A percentile compares a stretch with the other conserved stretches of the same genome.
Evolutionary conservation across 228 moss, liverwort and hornwort species (phyloP).

Genomic region (Sphagnum magellanicum): DNA sequence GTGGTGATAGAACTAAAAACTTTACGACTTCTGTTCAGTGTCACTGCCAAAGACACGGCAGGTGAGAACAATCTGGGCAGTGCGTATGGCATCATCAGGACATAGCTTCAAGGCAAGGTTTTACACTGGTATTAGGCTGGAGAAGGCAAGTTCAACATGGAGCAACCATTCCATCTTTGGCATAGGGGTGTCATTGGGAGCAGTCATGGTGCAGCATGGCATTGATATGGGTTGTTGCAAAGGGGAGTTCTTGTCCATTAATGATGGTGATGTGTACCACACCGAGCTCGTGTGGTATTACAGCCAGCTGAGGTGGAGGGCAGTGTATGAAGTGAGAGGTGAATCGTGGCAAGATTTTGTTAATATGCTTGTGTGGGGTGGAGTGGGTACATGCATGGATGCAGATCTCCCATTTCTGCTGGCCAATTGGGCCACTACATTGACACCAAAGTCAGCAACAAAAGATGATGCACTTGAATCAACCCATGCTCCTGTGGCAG

Average conservation of each 20-base stretch:
- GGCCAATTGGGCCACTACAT: conserved; percentile 54
- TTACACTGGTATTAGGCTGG: conserved; percentile 70
- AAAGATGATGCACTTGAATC: neutral
- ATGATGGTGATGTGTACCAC: conserved; percentile 66
- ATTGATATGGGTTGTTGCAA: conserved; percentile 59
- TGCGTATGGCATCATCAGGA: conserved; percentile 67
- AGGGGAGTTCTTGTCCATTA: conserved; percentile 89
- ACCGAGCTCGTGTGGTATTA: conserved; percentile 77
- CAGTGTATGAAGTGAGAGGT: conserved; percentile 59
- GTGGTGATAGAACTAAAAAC: conserved; percentile 47
- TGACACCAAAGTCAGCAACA: conserved; percentile 27
- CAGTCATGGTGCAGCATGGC: conserved; percentile 69
- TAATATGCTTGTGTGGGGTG: conserved; percentile 89
- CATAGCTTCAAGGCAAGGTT: conserved; percentile 49
- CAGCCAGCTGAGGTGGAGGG: conserved; percentile 63
- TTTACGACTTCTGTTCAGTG: conserved; percentile 59
- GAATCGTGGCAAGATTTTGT: conserved; percentile 33
- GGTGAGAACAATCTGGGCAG: conserved; percentile 31
- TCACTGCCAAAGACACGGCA: conserved; percentile 35
- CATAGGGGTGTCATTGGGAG: conserved; percentile 79
- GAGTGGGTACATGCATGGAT: conserved; percentile 93
- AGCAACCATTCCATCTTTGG: conserved; percentile 57
- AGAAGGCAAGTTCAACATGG: conserved; percentile 52
- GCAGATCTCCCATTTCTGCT: conserved; percentile 64
- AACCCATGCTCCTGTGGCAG: too few species aligned